These are phyloP conservation scores for Kodamaea ohmeri DNA, from an alignment of 1,139 yeast genomes.

Conservation along the genomic window DNA sequence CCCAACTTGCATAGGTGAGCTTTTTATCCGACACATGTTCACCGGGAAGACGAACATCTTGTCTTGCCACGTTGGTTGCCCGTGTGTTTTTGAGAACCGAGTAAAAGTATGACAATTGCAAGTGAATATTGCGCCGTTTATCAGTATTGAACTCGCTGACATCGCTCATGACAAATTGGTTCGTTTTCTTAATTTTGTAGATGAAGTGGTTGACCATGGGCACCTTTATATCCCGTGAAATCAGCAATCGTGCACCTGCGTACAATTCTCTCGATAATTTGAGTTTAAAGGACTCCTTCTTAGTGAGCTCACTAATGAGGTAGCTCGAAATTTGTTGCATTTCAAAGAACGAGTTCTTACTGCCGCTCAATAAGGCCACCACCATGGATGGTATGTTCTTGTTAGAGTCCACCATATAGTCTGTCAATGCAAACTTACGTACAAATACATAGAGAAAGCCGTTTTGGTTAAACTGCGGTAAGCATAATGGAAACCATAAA, in stretches of 20 bases:
- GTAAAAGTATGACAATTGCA: constrained; percentile 34
- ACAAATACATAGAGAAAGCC: constrained; percentile 87
- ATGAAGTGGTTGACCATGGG: constrained; percentile 75
- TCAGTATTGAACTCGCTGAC: constrained; percentile 18
- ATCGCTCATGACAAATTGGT: constrained; percentile 37
- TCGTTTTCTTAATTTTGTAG: constrained; percentile 59
- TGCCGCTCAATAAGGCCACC: constrained; percentile 77
- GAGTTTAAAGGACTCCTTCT: constrained; percentile 34
- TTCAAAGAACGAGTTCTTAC: constrained; percentile 75
- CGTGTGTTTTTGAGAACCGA: constrained; percentile 29
- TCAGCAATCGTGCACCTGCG: constrained; percentile 19
- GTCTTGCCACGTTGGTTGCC: constrained; percentile 23
- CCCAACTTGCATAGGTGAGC: constrained; percentile 35
- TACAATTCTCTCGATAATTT: constrained; percentile 36
- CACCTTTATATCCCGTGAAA: constrained; percentile 50
- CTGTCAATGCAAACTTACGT: constrained; percentile 47
- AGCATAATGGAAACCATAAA: constrained; percentile 90
- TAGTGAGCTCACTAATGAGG: constrained; percentile 45
- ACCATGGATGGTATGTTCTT: constrained; percentile 19
- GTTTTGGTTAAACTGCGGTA: constrained; percentile 83
- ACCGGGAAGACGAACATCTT: neutral
- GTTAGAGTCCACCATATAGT: constrained; percentile 14
- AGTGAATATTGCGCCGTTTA: constrained; percentile 14
- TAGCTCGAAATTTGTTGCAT: constrained; percentile 59
- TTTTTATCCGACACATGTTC: constrained; percentile 21